Base-by-base conservation (phyloP, 2,329 filamentous ascomycete species). In the Paracoccidioides lutzii region DNA sequence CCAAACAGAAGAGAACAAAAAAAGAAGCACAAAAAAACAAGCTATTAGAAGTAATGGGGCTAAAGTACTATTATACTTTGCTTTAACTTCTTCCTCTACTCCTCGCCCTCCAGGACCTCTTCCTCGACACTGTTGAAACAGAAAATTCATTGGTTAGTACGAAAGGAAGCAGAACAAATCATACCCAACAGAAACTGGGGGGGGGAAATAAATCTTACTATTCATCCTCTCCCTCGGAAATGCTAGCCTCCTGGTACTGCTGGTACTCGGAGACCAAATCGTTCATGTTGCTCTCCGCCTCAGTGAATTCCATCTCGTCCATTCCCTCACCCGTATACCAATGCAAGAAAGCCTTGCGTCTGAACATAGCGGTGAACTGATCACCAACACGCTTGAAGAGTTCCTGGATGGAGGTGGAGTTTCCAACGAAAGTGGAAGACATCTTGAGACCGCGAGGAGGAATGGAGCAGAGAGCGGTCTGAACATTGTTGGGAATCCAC, bases 251-350 rank as follows among this genome's bases (percentile, higher is more conserved):
- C 84, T 98, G 93, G 85, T 98, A 98, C 78, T 98, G 93, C 84
- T 97, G 93, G 82, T 98, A 98, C 78, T 98, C 93, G 60, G 90
- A 95, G 69, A 98, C 91, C 72, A 98, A 81, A 76, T 98, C 93
- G 81, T 98, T 97, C 93, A 98, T 97, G 83, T 98, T 98, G 78
- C 88, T 95, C 85, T 98, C 93, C 67, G 93, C 93, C 83, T 98
- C 93, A 73, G 93, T 98, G 82, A 98, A 98, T 81, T 98, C 93
- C 93, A 98, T 97, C 86, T 98, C 93, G 78, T 98, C 93, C 93
- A 98, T 98, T 80, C 93, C 93, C 83, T 98, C 93, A 72, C 90
- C 90, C 84, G 93, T 98, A 81, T 98, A 98, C 93, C 93, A 98
- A 82, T 97, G 93, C 84, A 98, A 88, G 90, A 98, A 98, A 85